Conservation (phyloP, 2,329 filamentous ascomycete genomes). For the Chrysosporium keratinophilum region DNA sequence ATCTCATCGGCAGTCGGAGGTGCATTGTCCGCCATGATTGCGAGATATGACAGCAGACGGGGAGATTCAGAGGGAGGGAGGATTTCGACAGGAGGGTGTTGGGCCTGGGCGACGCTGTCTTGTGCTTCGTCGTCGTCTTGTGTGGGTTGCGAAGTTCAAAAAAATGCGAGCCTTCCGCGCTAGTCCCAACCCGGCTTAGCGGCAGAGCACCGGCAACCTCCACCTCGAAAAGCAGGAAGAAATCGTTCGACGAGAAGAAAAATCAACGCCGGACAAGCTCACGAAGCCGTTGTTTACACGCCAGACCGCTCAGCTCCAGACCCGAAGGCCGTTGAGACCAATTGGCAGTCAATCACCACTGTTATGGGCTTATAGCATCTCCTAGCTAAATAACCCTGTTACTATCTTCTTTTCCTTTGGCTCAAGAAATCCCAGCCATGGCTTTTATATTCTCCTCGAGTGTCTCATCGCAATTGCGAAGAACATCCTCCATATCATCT, state of each 20-base stretch:
- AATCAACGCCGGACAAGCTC: not conserved
- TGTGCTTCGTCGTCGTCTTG: conserved; percentile 6
- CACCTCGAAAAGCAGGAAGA: conserved; percentile 4
- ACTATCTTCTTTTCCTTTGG: not conserved
- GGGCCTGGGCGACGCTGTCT: not conserved
- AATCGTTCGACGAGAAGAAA: conserved; percentile 1
- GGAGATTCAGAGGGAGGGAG: conserved; percentile 11
- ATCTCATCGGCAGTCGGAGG: conserved; percentile 42
- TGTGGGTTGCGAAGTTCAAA: conserved; percentile 8
- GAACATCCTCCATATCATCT: conserved; percentile 14
- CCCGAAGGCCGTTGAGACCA: not conserved
- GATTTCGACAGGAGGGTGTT: not conserved
- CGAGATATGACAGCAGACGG: conserved; percentile 13
- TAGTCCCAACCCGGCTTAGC: conserved; percentile 4
- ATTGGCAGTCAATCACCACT: not conserved
- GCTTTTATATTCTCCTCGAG: conserved; percentile 20
- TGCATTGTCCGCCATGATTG: conserved; percentile 43
- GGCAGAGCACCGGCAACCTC: not conserved
- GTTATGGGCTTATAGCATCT: not conserved
- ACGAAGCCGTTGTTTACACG: not conserved
- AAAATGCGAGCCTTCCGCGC: conserved; percentile 2
- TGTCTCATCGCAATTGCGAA: conserved; percentile 28
- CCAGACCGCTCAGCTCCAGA: not conserved
- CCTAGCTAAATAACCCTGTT: not conserved
- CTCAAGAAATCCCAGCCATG: not conserved